Base-by-base conservation (phyloP, 169 alveolate species). In the Toxoplasma gondii region DNA sequence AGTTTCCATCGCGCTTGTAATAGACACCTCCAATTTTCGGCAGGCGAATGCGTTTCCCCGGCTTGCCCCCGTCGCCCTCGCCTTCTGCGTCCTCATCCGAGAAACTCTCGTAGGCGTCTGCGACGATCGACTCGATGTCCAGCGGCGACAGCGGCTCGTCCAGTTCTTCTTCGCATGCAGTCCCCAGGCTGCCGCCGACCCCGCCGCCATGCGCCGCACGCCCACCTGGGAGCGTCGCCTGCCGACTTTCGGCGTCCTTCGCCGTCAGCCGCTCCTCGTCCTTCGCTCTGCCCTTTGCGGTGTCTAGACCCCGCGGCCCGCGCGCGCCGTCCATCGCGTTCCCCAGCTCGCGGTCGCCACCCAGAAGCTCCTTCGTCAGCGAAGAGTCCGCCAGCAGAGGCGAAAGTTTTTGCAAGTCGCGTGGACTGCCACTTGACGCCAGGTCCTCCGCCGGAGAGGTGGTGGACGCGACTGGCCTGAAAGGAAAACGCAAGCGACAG, bases 21-120 rank as follows among this genome's bases (percentile, higher is more conserved):
- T 91, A 91, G 43, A 91, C 94, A 7, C 94, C 94, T 0, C 94
- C 94, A 36, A 91, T 81, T 44, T 91, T 91, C 38, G 94, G 94
- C 49, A 74, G 81, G 29, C 67, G 53, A 44, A 82, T 82, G 22
- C 90, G 54, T 27, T 31, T 82, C 24, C 54, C 38, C 74, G 24
- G 31, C 29, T 64, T 64, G 31, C 31, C 74, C 7, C 34, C 74
- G 27, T n/a, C 86, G 45, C 49, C 86, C 10, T 29, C 29, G 27
- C 86, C 86, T 10, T n/a, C 86, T 31, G 86, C n/a, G 67, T 82
- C 90, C 24, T 82, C 90, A 31, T 82, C 90, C 34, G 90, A 41
- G 64, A 82, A 82, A 24, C 90, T 82, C 90, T 82, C 90, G 64
- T 82, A 82, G 44, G 90, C 90, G 90, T 82, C 90, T 2, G 90